phyloP scores from a whole-genome alignment of 768 basidiomycete species.

The Saitozyma podzolica region DNA sequence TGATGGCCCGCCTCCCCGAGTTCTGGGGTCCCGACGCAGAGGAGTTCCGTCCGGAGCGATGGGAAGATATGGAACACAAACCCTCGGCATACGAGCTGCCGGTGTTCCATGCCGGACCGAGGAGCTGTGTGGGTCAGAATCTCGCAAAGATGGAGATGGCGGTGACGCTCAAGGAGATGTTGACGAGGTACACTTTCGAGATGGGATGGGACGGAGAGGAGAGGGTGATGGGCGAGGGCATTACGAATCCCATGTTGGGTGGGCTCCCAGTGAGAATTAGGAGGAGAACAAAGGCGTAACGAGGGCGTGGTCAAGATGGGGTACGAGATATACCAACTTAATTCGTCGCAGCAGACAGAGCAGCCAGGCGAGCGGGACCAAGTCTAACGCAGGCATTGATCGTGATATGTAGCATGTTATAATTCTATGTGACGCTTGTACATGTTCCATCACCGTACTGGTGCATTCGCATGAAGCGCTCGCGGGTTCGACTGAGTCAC shows the following conservation, averaged over 20 bases:
- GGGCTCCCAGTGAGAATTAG: conserved; percentile 22
- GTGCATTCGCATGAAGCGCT: too few species aligned
- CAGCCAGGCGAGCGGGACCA: too few species aligned
- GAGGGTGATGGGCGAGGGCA: conserved; percentile 15
- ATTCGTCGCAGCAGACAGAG: too few species aligned
- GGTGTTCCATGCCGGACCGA: conserved; percentile 40
- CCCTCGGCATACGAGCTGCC: conserved; percentile 34
- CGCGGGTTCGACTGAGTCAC: too few species aligned
- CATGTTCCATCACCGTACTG: too few species aligned
- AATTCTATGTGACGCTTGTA: too few species aligned
- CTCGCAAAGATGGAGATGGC: conserved; percentile 32
- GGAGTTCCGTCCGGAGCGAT: conserved; percentile 29
- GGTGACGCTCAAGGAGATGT: conserved; percentile 17
- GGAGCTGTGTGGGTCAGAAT: conserved; percentile 34
- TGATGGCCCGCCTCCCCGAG: conserved; percentile 23
- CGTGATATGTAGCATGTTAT: too few species aligned
- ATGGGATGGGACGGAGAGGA: conserved; percentile 13
- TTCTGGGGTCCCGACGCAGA: conserved; percentile 30
- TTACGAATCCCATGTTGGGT: conserved; percentile 23
- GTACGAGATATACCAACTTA: too few species aligned
- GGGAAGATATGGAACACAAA: conserved; percentile 14
- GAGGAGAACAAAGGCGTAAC: not conserved
- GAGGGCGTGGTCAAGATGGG: too few species aligned
- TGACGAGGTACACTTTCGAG: conserved; percentile 25
- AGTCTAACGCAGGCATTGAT: too few species aligned